Evolutionary conservation across 305 asterid genomes (phyloP).

Genomic region (Fraxinus platypoda): DNA sequence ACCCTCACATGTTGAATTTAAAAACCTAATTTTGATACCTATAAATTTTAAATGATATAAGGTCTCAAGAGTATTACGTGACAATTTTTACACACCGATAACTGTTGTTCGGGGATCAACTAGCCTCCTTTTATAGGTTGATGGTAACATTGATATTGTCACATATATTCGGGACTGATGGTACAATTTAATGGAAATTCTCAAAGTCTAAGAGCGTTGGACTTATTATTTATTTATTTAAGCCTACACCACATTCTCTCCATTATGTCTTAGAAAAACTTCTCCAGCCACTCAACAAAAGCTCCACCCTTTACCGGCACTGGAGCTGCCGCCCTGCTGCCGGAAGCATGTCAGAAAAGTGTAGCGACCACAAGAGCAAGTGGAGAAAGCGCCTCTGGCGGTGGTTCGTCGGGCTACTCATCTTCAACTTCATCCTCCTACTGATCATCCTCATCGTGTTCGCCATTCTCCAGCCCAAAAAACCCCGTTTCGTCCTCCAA

Average conservation of each 20-base stretch:
- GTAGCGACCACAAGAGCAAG: conserved; percentile 44
- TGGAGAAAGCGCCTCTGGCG: conserved; percentile 32
- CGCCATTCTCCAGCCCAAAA: conserved; percentile 61
- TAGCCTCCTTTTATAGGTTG: too few relatives aligned
- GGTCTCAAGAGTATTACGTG: too few relatives aligned
- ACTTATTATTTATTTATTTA: too few relatives aligned
- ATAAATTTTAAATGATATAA: too few relatives aligned
- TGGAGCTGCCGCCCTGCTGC: background rate
- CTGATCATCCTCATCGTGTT: conserved; percentile 45
- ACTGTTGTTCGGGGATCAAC: background rate
- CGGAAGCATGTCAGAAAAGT: conserved; percentile 45
- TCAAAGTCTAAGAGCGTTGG: too few relatives aligned
- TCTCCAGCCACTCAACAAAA: background rate
- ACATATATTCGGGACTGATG: background rate
- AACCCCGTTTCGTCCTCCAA: conserved; percentile 62
- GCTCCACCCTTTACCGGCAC: background rate
- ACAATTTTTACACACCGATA: too few relatives aligned
- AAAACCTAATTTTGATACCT: background rate
- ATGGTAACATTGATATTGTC: too few relatives aligned
- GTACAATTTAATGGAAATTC: too few relatives aligned
- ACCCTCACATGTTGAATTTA: background rate
- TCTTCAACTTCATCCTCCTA: conserved; percentile 43
- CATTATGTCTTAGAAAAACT: background rate
- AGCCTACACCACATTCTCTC: too few relatives aligned
- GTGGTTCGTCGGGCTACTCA: conserved; percentile 25